These are phyloP conservation scores for Diphasiastrum complanatum DNA, from an alignment of 83 land plant species.

Conservation along the genomic window DNA sequence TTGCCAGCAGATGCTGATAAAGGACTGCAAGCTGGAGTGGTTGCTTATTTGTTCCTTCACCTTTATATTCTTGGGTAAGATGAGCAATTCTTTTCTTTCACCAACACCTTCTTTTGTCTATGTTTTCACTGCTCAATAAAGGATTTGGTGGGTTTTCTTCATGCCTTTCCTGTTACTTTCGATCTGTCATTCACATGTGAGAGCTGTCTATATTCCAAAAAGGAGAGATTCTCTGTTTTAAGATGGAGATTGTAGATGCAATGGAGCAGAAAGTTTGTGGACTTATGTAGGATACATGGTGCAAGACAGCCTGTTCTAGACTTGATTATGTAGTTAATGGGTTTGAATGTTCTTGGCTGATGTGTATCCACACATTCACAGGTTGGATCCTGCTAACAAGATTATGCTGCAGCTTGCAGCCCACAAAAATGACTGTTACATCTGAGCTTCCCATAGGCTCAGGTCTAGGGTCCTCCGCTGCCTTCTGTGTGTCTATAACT, in stretches of 20 bases:
- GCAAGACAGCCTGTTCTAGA: no score
- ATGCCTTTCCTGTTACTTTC: no score
- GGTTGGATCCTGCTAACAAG: conserved; percentile 14
- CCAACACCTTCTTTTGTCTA: not conserved
- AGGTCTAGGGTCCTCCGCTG: conserved; percentile 90
- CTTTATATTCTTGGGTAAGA: conserved; percentile 70
- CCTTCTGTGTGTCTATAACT: conserved; percentile 69
- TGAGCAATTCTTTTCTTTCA: not conserved
- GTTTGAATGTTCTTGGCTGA: not conserved
- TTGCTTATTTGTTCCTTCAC: conserved; percentile 65
- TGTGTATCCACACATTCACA: not conserved
- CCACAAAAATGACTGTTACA: conserved; percentile 48
- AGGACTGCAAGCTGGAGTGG: conserved; percentile 55
- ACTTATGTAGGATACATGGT: no score
- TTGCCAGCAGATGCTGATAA: conserved; percentile 48
- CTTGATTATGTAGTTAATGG: not conserved
- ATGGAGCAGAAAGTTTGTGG: no score
- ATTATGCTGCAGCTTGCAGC: conserved; percentile 46
- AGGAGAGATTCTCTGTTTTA: no score
- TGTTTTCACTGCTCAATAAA: not conserved
- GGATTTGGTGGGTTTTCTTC: not conserved
- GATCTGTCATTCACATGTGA: no score
- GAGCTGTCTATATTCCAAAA: no score
- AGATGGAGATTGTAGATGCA: no score
- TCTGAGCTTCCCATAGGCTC: conserved; percentile 83